phyloP scores from a whole-genome alignment of 2,329 filamentous ascomycete genomes.

The Cercospora brassicicola region DNA sequence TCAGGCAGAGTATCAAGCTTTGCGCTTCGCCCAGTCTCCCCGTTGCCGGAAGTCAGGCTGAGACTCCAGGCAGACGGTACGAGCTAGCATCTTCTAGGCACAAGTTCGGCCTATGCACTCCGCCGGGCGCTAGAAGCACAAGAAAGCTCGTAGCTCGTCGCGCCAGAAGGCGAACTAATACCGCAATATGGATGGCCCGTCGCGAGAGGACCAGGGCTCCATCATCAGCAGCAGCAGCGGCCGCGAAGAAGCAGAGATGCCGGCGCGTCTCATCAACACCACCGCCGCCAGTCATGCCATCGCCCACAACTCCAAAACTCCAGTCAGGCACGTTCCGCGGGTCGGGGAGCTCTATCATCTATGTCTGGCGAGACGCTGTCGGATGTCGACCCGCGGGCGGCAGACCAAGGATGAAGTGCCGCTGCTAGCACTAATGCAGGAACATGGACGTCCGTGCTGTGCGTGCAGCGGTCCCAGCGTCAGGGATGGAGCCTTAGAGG shows the following conservation, averaged over 20 bases:
- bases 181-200: background rate
- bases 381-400: background rate
- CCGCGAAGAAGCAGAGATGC: background rate
- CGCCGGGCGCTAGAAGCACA: slow-evolving; percentile 11
- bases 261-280: background rate
- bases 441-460: background rate
- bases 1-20: background rate
- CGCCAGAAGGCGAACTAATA: slow-evolving; percentile 9
- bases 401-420: background rate
- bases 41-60: slow-evolving; percentile 8
- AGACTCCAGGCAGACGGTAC: background rate
- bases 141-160: slow-evolving; percentile 1
- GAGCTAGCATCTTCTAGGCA: slow-evolving; percentile 2
- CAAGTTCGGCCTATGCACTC: slow-evolving; percentile 9
- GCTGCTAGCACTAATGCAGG: slow-evolving; percentile 8
- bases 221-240: background rate
- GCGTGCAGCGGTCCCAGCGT: background rate
- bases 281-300: background rate
- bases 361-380: background rate
- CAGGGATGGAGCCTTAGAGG: background rate
- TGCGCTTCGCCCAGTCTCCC: slow-evolving; percentile 3
- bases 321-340: background rate
- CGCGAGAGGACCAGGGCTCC: background rate
- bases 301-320: background rate
- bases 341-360: background rate